Evolutionary conservation across 202 grass and related monocot genomes (phyloP), one percentile per base, ranked within the genome.

Genomic region (Panicum hallii): DNA sequence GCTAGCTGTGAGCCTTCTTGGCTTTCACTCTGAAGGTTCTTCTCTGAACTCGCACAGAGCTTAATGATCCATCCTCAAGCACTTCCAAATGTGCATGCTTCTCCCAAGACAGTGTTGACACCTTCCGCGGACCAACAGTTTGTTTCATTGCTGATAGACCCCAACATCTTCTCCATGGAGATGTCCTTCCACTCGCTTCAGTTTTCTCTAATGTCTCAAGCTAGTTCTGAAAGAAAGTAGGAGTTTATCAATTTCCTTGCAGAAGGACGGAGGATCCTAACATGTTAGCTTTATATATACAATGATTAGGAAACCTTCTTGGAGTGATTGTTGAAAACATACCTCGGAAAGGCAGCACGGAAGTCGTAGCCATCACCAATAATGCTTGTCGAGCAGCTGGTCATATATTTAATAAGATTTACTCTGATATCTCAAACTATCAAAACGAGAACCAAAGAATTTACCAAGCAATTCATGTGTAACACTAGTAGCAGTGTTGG

Each of bases 171-270:
- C 23, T 62, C 26, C 11, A 13, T 4, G 0, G 3, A 28, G 5
- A 28, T 28, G 22, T 12, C 57, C 23, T 61, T 61, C 22, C 23
- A 11, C 57, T 11, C 7, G 16, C 77, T 66, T 79, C 20, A 11
- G 28, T 66, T 65, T 66, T 3, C 61, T 66, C 61, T 38, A 79
- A 66, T 38, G 36, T 79, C 75, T 78, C 42, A 63, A 56, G 20
- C 12, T 16, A 77, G 26, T 20, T 17, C 11, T 6, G 14, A 78
- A 32, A 17, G 3, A 70, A 16, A 71, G 4, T 2, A 42, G 42
- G 1, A 40, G 19, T 15, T 26, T 4, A 40, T 36, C 46, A 50
- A n/a, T 36, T 74, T 73, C 13, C 48, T 38, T 14, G 20, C 44
- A 30, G 32, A 32, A 32, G 32, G 32, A 32, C 0, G 8, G 19